Conservation (phyloP, 1,139 yeast species). For the Zygotorulaspora mrakii region DNA sequence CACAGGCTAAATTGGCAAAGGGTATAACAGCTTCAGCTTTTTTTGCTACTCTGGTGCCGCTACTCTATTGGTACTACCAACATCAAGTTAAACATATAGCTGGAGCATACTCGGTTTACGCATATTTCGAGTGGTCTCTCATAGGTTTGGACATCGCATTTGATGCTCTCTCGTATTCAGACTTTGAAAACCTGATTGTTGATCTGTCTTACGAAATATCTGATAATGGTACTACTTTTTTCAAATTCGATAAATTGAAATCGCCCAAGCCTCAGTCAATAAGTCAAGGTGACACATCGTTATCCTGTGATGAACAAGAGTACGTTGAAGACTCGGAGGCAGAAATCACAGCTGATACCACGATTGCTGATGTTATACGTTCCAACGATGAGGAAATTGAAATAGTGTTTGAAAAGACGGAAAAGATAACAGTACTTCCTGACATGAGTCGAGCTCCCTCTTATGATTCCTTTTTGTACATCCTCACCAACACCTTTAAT, state of each 20-base stretch:
- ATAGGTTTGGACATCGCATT: slow-evolving; percentile 78
- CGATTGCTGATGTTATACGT: slow-evolving; percentile 13
- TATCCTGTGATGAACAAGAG: slow-evolving; percentile 11
- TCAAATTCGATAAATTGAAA: slow-evolving; percentile 12
- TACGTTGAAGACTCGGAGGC: slow-evolving; percentile 4
- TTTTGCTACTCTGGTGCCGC: slow-evolving; percentile 69
- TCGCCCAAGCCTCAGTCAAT: slow-evolving; percentile 16
- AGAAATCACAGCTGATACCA: slow-evolving; percentile 7
- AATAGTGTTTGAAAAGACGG: slow-evolving; percentile 13
- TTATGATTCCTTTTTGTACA: slow-evolving; percentile 40
- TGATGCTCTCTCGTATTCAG: slow-evolving; percentile 74
- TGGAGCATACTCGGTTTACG: slow-evolving; percentile 94
- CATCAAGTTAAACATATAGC: slow-evolving; percentile 83
- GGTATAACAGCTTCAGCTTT: slow-evolving; percentile 54
- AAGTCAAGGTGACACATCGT: slow-evolving; percentile 11
- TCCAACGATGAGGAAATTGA: slow-evolving; percentile 20
- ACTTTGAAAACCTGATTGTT: slow-evolving; percentile 47
- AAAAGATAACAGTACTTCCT: slow-evolving; percentile 14
- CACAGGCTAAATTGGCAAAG: slow-evolving; percentile 56
- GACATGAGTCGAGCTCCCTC: slow-evolving; percentile 13
- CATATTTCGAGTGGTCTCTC: slow-evolving; percentile 91
- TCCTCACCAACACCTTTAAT: slow-evolving; percentile 49
- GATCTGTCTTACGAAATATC: slow-evolving; percentile 15
- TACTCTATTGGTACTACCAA: slow-evolving; percentile 84
- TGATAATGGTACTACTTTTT: slow-evolving; percentile 16